phyloP scores from a whole-genome alignment of 2,329 filamentous ascomycete species.

The Fusarium sp. region DNA sequence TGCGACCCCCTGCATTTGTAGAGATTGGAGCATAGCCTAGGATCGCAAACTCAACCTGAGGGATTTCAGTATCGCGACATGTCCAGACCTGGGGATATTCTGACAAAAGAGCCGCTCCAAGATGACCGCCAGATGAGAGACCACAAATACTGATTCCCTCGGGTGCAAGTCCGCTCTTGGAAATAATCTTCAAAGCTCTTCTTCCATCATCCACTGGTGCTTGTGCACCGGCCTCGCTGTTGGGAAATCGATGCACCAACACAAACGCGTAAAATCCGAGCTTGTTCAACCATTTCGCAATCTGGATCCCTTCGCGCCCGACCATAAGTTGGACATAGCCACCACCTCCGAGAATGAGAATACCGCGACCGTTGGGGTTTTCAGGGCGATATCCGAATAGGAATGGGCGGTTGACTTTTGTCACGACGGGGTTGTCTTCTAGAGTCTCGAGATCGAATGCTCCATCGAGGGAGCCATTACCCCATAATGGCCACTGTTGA shows the following conservation, averaged over 20 bases:
- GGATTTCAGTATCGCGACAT: conserved; percentile 28
- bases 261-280: conserved; percentile 46
- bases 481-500: conserved; percentile 38
- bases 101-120: conserved; percentile 39
- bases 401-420: conserved; percentile 30
- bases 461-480: conserved; percentile 9
- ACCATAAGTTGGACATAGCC: conserved; percentile 45
- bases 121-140: conserved; percentile 43
- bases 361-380: conserved; percentile 35
- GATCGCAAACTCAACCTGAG: conserved; percentile 31
- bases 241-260: conserved; percentile 44
- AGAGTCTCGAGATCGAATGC: conserved; percentile 36
- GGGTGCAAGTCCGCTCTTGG: conserved; percentile 20
- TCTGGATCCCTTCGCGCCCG: conserved; percentile 37
- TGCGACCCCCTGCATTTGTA: conserved; percentile 39
- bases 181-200: conserved; percentile 38
- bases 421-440: conserved; percentile 34
- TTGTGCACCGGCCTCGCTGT: conserved; percentile 18
- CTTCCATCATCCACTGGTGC: conserved; percentile 43
- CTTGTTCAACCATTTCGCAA: conserved; percentile 42
- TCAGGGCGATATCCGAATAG: conserved; percentile 39
- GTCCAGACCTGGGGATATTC: conserved; percentile 40
- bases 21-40: conserved; percentile 44
- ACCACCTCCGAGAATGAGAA: conserved; percentile 38
- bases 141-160: conserved; percentile 39